These are phyloP conservation scores for Massarina eburnea DNA, from an alignment of 2,329 filamentous ascomycete genomes.

Conservation along the genomic window DNA sequence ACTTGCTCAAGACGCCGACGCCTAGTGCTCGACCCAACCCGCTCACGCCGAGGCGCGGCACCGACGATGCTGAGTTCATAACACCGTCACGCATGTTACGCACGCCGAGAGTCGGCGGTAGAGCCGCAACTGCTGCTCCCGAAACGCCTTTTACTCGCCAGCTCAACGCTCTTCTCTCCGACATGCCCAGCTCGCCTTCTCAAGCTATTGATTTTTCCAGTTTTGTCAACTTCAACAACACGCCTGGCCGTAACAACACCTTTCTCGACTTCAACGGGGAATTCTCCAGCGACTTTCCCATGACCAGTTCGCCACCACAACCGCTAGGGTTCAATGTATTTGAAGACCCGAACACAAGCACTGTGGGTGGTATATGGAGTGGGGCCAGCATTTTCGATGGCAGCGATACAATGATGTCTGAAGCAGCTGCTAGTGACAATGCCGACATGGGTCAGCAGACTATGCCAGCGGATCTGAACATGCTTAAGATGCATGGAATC, in stretches of 20 bases:
- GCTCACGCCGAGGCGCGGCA: constrained; percentile 35
- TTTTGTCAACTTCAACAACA: constrained; percentile 37
- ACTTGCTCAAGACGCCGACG: constrained; percentile 51
- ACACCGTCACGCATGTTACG: constrained; percentile 44
- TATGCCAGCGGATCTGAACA: constrained; percentile 8
- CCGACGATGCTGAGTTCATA: constrained; percentile 24
- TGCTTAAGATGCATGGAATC: constrained; percentile 32
- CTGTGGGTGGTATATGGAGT: constrained; percentile 34
- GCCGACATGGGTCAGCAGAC: constrained; percentile 5
- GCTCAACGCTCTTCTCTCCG: constrained; percentile 62
- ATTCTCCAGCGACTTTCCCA: constrained; percentile 41
- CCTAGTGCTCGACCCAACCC: constrained; percentile 40
- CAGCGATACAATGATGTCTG: constrained; percentile 29
- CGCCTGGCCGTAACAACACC: constrained; percentile 20
- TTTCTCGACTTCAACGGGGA: constrained; percentile 37
- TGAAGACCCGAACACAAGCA: constrained; percentile 40
- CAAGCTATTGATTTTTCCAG: constrained; percentile 37
- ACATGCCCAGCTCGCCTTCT: constrained; percentile 32
- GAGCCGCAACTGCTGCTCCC: constrained; percentile 31
- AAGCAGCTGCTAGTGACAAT: constrained; percentile 12
- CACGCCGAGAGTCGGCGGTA: constrained; percentile 40
- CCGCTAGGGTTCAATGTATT: constrained; percentile 38
- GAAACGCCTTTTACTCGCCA: constrained; percentile 64
- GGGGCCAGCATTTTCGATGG: constrained; percentile 36
- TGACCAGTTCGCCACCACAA: constrained; percentile 38